phyloP scores from a whole-genome alignment of 2,329 filamentous ascomycete species.

The Aspergillus niger region DNA sequence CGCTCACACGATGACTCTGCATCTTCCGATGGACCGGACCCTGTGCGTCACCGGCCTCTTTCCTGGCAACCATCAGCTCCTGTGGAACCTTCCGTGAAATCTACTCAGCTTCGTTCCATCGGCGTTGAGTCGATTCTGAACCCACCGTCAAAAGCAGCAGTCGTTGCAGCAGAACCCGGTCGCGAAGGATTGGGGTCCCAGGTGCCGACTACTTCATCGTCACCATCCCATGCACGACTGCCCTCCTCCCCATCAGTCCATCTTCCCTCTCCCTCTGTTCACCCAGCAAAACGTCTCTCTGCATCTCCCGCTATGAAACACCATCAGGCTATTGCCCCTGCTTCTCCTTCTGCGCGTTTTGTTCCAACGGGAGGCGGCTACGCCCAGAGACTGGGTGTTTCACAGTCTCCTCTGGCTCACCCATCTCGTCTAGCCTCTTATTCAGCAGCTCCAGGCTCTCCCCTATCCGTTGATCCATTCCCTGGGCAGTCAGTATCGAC shows the following conservation, averaged over 20 bases:
- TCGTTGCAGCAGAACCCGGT: conserved; percentile 19
- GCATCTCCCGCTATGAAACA: conserved; percentile 35
- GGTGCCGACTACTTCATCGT: conserved; percentile 15
- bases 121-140: conserved; percentile 47
- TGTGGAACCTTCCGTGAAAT: conserved; percentile 37
- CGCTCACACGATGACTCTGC: conserved; percentile 20
- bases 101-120: conserved; percentile 37
- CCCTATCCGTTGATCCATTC: conserved; percentile 28
- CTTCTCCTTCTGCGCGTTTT: conserved; percentile 41
- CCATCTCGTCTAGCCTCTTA: conserved; percentile 34
- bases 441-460: conserved; percentile 27
- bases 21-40: conserved; percentile 26
- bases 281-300: conserved; percentile 30
- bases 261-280: conserved; percentile 25
- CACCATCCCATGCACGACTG: conserved; percentile 28
- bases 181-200: conserved; percentile 30
- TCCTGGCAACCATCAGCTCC: conserved; percentile 42
- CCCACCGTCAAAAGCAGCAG: conserved; percentile 31
- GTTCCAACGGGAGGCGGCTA: conserved; percentile 29
- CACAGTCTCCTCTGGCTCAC: conserved; percentile 40
- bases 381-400: conserved; percentile 35
- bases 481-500: conserved; percentile 27
- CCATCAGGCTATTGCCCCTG: conserved; percentile 37
- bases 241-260: conserved; percentile 33
- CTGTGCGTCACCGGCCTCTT: conserved; percentile 32